A percentile compares a stretch with the other conserved stretches of the same genome.
Conservation (phyloP, 108 stramenopile genomes). For the Cyclotella cryptica region DNA sequence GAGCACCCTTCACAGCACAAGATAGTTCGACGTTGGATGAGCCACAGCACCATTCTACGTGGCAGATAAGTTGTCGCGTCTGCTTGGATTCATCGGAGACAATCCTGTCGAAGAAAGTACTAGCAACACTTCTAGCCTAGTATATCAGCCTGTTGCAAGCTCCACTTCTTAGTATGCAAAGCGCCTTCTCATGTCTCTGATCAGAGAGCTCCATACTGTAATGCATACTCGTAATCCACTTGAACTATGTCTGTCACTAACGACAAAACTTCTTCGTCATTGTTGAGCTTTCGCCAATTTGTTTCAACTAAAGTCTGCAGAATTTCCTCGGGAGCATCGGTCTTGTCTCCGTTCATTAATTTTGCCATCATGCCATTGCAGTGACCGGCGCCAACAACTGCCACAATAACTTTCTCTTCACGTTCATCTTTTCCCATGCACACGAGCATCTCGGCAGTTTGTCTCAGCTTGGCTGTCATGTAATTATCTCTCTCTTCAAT, state of each 20-base stretch:
- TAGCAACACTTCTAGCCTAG: too few relatives aligned
- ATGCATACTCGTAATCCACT: slow-evolving; percentile 44
- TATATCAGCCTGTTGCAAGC: too few relatives aligned
- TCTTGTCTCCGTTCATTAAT: not conserved
- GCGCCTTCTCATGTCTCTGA: not conserved
- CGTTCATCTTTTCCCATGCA: slow-evolving; percentile 9
- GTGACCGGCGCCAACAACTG: slow-evolving; percentile 90
- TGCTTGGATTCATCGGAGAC: too few relatives aligned
- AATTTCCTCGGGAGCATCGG: slow-evolving; percentile 26
- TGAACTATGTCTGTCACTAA: slow-evolving; percentile 51
- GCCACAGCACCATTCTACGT: too few relatives aligned
- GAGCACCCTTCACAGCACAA: too few relatives aligned
- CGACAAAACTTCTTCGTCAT: slow-evolving; percentile 28
- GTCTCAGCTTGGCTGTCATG: slow-evolving; percentile 80
- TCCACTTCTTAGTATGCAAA: not conserved
- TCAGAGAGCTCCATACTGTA: slow-evolving; percentile 10
- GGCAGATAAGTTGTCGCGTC: too few relatives aligned
- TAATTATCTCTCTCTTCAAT: slow-evolving; percentile 86
- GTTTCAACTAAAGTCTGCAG: slow-evolving; percentile 40
- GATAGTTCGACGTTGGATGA: too few relatives aligned
- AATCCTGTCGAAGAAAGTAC: too few relatives aligned
- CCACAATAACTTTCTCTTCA: slow-evolving; percentile 59
- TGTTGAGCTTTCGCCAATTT: slow-evolving; percentile 30
- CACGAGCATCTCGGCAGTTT: slow-evolving; percentile 56
- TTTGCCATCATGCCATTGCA: slow-evolving; percentile 67